phyloP scores from a whole-genome alignment of 371 early-diverging fungal genomes.

The Syncephalastrum contaminatum region DNA sequence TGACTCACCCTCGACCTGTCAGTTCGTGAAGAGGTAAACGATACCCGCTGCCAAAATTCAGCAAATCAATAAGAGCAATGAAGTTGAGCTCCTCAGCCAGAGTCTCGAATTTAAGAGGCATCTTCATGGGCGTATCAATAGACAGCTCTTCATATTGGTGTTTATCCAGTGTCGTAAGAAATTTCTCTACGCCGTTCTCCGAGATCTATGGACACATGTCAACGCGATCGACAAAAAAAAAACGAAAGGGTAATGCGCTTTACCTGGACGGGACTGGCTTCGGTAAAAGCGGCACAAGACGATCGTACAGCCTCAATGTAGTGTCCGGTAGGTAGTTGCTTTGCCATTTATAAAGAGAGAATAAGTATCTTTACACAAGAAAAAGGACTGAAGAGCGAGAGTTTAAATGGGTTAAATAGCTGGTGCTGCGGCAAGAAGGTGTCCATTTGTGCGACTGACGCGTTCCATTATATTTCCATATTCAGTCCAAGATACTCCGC shows the following conservation, averaged over 20 bases:
- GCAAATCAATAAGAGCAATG: conserved; percentile 67
- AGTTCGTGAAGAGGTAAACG: conserved; percentile 63
- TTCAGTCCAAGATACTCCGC: too few species aligned
- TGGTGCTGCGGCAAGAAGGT: background rate
- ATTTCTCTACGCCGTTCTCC: conserved; percentile 20
- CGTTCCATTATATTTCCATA: background rate
- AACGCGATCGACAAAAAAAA: background rate
- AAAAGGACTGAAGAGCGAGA: too few species aligned
- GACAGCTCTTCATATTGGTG: conserved; percentile 39
- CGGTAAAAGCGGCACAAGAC: conserved; percentile 29
- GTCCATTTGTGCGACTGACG: conserved; percentile 1
- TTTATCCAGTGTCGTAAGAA: conserved; percentile 28
- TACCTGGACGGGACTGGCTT: conserved; percentile 28
- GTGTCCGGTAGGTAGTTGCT: conserved; percentile 27
- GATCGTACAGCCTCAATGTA: conserved; percentile 34
- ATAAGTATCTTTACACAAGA: too few species aligned
- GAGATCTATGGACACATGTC: conserved; percentile 20
- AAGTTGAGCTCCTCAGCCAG: conserved; percentile 75
- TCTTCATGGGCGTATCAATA: conserved; percentile 51
- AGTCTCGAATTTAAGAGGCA: conserved; percentile 75
- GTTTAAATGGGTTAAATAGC: too few species aligned
- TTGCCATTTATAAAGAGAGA: background rate
- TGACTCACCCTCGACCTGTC: conserved; percentile 57
- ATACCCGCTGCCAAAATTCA: conserved; percentile 72
- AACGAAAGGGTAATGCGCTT: background rate